A percentile compares a stretch with the other conserved stretches of the same genome.
These are phyloP conservation scores for Opeltia flavorubescens DNA, from an alignment of 495 filamentous ascomycete genomes.

Conservation along the genomic window DNA sequence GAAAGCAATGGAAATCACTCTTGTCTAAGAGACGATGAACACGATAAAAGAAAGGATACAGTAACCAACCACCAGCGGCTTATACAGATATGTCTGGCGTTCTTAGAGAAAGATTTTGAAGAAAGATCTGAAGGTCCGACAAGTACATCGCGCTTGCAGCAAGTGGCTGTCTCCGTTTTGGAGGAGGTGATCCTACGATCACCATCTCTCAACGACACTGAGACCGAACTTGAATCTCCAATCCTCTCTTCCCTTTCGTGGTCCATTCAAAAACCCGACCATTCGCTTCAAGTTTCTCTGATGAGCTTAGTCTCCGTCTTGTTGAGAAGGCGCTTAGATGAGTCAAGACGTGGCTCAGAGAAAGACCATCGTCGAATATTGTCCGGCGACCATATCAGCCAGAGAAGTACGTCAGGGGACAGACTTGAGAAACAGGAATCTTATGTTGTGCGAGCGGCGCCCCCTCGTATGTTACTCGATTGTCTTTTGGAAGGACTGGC, in stretches of 20 bases:
- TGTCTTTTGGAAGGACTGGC: constrained; percentile 74
- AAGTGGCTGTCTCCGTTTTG: constrained; percentile 53
- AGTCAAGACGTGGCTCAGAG: constrained; percentile 13
- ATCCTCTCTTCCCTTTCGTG: constrained; percentile 56
- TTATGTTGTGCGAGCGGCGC: constrained; percentile 26
- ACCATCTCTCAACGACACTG: constrained; percentile 46
- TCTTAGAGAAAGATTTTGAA: neutral
- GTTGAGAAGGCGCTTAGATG: constrained; percentile 48
- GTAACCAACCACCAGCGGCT: neutral
- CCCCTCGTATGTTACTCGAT: constrained; percentile 63
- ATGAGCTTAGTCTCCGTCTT: constrained; percentile 61
- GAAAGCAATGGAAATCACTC: neutral
- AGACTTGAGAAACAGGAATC: constrained; percentile 27
- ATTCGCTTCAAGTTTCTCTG: constrained; percentile 56
- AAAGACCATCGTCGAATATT: constrained; percentile 29
- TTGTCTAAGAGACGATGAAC: neutral
- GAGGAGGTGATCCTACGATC: constrained; percentile 64
- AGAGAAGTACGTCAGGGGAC: constrained; percentile 25
- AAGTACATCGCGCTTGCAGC: constrained; percentile 34
- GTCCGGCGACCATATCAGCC: constrained; percentile 26
- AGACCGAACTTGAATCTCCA: constrained; percentile 55
- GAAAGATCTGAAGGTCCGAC: neutral
- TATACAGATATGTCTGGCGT: neutral
- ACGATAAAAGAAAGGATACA: neutral
- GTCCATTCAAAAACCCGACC: constrained; percentile 46